Base-by-base conservation (phyloP, 2,329 filamentous ascomycete species). In the Colletotrichum tamarilloi region DNA sequence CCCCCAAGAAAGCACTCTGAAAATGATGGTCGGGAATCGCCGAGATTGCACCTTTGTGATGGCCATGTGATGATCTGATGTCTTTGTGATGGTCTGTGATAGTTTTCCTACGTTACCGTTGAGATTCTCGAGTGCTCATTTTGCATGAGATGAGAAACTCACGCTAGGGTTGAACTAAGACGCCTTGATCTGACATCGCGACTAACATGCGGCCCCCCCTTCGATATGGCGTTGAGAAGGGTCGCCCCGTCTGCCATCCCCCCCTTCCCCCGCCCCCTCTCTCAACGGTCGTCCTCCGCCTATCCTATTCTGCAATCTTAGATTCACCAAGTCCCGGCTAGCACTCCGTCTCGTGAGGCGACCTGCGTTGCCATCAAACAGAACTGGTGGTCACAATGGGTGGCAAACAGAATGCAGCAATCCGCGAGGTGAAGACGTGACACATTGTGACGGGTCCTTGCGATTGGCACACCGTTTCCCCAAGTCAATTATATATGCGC, bases 341-440 rank as follows among this genome's bases (percentile, higher is more conserved):
- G 65, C 26, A 62, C 24, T 19, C 28, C 12, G 67, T 70, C 62
- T 67, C 55, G 42, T 70, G 28, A 70, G 62, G 62, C 64, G 68
- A 62, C 42, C 60, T 38, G 64, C 64, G 57, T 58, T 14, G 42
- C 57, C 57, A n/a, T 52, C 64, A 49, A 55, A 68, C 58, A 7
- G 28, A 57, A 52, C 42, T 19, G 28, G 7, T 1, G 30, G n/a
- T 5, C 46, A 53, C 42, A 53, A 22, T n/a, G 19, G 42, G 19
- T 22, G 8, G 42, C 42, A 49, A 49, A 49, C 42, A 49, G 19
- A 11, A 22, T 49, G 42, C 42, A 22, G 42, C 8, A 11, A 49
- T 22, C 42, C 42, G 42, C 19, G 19, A 49, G 7, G 19, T 42
- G 38, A 42, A 22, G 16, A 8, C 42, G 42, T 49, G 16, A 22